Conservation (phyloP, 768 basidiomycete genomes). For the Boletus reticuloceps region DNA sequence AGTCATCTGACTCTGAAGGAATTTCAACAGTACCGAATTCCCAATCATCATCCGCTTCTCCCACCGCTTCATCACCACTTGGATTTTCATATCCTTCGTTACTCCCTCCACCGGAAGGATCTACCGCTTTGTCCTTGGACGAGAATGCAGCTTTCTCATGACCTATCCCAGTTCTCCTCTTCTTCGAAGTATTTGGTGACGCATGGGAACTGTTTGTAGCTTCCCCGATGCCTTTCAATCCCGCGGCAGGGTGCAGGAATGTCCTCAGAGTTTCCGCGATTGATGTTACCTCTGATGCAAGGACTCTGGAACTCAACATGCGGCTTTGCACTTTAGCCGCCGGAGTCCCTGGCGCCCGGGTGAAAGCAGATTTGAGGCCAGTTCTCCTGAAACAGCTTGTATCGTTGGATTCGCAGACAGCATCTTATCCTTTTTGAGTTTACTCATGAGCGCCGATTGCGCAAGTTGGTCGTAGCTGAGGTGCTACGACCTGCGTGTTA, state of each 20-base stretch:
- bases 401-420: conserved; percentile 51
- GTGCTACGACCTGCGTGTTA: conserved; percentile 38
- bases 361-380: conserved; percentile 35
- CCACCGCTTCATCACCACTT: conserved; percentile 2
- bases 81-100: conserved; percentile 25
- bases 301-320: conserved; percentile 72
- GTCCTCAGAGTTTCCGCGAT: conserved; percentile 51
- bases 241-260: conserved; percentile 34
- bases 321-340: conserved; percentile 65
- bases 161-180: neutral
- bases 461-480: conserved; percentile 59
- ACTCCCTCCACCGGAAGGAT: conserved; percentile 8
- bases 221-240: conserved; percentile 15
- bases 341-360: conserved; percentile 41
- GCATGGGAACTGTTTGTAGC: conserved; percentile 15
- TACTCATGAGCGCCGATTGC: conserved; percentile 63
- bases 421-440: conserved; percentile 68
- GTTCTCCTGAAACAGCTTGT: conserved; percentile 45
- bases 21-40: conserved; percentile 42
- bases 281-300: conserved; percentile 55
- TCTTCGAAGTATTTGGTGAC: conserved; percentile 8
- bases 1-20: conserved; percentile 23
- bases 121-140: neutral
- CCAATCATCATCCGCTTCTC: conserved; percentile 31
- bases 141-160: neutral